A percentile compares a stretch with the other conserved stretches of the same genome.
phyloP scores from a whole-genome alignment of 768 basidiomycete genomes.

The Terana coerulea region DNA sequence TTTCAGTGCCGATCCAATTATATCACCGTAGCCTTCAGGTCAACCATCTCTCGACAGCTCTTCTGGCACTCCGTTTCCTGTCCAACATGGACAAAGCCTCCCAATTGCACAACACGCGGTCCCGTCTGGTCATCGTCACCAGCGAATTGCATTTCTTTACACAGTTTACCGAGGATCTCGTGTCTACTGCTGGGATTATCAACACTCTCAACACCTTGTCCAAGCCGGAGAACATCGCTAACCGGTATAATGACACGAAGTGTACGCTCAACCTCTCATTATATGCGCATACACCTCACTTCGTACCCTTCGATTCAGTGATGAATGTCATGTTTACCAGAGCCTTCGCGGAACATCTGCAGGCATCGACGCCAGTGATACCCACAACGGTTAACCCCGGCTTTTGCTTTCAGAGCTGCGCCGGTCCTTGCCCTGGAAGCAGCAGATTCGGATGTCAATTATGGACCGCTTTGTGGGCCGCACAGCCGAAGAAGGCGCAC shows the following conservation, averaged over 20 bases:
- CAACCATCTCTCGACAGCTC: conserved; percentile 38
- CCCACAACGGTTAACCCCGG: conserved; percentile 5
- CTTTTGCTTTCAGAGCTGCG: conserved; percentile 9
- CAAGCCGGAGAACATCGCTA: not conserved
- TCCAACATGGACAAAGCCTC: conserved; percentile 37
- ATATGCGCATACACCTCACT: not conserved
- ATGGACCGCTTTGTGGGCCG: conserved; percentile 1
- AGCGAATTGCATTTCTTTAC: conserved; percentile 36
- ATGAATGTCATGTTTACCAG: conserved; percentile 13
- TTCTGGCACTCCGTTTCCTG: conserved; percentile 38
- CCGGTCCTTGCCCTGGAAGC: not conserved
- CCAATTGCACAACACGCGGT: conserved; percentile 10
- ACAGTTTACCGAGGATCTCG: conserved; percentile 9
- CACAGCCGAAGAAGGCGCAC: conserved; percentile 26
- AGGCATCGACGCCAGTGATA: not conserved
- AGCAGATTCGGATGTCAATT: not conserved
- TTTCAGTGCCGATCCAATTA: too few species aligned
- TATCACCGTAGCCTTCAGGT: conserved; percentile 38
- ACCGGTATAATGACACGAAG: conserved; percentile 3
- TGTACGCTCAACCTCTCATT: not conserved
- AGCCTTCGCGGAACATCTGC: conserved; percentile 8
- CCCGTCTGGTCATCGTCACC: conserved; percentile 34
- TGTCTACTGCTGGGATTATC: not conserved
- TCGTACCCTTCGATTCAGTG: not conserved
- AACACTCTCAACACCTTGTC: not conserved